These are phyloP conservation scores for Clonostachys byssicola DNA, from an alignment of 2,329 filamentous ascomycete species.

Conservation along the genomic window DNA sequence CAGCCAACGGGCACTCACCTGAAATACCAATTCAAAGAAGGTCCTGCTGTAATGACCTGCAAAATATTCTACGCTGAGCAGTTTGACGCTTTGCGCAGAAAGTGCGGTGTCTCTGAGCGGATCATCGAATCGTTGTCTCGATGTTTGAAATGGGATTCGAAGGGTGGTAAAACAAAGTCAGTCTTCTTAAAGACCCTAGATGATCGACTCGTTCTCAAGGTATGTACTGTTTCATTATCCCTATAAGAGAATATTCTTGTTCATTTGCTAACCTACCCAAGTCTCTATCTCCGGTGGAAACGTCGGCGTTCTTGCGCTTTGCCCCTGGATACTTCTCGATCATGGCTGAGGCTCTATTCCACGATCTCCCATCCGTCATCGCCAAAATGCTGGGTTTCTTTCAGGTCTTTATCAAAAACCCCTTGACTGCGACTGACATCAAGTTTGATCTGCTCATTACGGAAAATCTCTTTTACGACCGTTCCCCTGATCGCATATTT, in stretches of 20 bases:
- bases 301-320: constrained; percentile 89
- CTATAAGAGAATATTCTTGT: too few species aligned
- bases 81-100: constrained; percentile 88
- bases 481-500: constrained; percentile 83
- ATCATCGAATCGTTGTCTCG: constrained; percentile 93
- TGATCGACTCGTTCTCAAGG: constrained; percentile 75
- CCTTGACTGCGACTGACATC: constrained; percentile 84
- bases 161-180: constrained; percentile 96
- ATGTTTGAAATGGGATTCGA: constrained; percentile 96
- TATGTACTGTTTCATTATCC: too few species aligned
- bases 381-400: constrained; percentile 99
- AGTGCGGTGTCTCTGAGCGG: constrained; percentile 88
- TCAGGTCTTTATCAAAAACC: constrained; percentile 95
- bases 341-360: constrained; percentile 94
- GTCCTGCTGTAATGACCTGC: constrained; percentile 91
- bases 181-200: constrained; percentile 96
- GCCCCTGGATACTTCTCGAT: constrained; percentile 96
- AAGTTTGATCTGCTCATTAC: constrained; percentile 93
- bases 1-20: constrained; percentile 86
- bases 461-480: constrained; percentile 98
- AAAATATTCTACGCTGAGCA: constrained; percentile 99
- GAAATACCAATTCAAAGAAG: constrained; percentile 92
- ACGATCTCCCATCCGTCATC: constrained; percentile 91
- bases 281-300: constrained; percentile 85
- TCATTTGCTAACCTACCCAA: constrained; percentile 37